Conservation (phyloP, 371 early-diverging fungal species). For the Entomophthora muscae region DNA sequence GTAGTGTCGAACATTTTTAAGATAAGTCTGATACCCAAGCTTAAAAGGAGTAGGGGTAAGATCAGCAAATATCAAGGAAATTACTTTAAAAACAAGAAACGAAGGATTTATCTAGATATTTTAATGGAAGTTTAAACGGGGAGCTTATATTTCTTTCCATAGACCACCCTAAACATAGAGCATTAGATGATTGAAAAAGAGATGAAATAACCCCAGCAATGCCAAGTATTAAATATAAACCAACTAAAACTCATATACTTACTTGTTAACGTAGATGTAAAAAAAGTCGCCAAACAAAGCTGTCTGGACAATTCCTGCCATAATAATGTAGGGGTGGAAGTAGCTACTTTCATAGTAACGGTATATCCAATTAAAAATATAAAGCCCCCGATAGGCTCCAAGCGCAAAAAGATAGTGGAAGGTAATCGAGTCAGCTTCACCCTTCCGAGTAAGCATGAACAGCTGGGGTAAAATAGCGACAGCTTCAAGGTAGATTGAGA, state of each 20-base stretch:
- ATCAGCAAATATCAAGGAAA: no score
- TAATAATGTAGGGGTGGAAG: conserved; percentile 48
- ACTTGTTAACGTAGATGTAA: conserved; percentile 88
- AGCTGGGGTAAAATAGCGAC: conserved; percentile 98
- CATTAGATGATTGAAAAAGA: background rate
- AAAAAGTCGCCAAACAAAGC: conserved; percentile 96
- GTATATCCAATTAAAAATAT: conserved; percentile 93
- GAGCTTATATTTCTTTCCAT: conserved; percentile 67
- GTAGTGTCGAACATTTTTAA: no score
- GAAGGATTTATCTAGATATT: background rate
- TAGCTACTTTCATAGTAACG: conserved; percentile 56
- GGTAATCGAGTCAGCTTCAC: conserved; percentile 97
- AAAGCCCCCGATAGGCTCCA: conserved; percentile 92
- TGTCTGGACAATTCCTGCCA: conserved; percentile 89
- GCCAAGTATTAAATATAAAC: background rate
- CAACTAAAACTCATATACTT: conserved; percentile 13
- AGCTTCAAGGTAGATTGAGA: conserved; percentile 92
- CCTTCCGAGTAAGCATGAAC: conserved; percentile 86
- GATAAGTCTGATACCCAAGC: no score
- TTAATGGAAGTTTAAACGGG: conserved; percentile 23
- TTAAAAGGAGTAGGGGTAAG: no score
- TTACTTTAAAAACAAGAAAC: no score
- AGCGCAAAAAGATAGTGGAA: conserved; percentile 95
- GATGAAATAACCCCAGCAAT: background rate
- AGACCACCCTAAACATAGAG: conserved; percentile 42